Evolutionary conservation across 2,329 filamentous ascomycete genomes (phyloP), one percentile per base, ranked within the genome.

Genomic region (Ceratocystis cacaofunesta): DNA sequence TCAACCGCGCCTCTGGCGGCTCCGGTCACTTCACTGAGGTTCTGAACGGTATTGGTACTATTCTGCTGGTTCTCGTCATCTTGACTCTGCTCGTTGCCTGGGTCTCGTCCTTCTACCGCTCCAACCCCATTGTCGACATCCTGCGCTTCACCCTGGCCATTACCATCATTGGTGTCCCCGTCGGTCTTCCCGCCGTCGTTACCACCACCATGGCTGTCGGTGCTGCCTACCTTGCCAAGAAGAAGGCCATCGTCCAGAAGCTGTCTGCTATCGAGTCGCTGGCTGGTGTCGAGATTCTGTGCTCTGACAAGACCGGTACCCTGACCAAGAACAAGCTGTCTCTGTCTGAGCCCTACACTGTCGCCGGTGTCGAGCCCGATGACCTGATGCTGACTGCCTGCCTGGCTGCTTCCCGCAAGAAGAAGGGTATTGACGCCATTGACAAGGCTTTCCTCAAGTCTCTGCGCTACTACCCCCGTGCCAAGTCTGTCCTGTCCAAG

Each of bases 131-230:
- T 69, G 85, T 92, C 69, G 76, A 77, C 5, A 95, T 95, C 68
- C 85, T 95, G 61, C 82, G 88, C 70, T 94, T 90, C 78, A 94
- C 90, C 65, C 82, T 95, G 57, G 90, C 88, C 70, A 92, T 95
- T 71, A 94, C 89, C 71, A 92, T 95, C 70, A 89, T 95, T 68
- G 90, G 90, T 82, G 90, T 95, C 30, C 90, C 90, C 65, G 90
- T 95, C 77, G 90, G 90, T 86, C 89, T 95, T 70, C 90, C 90
- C 68, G 90, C 89, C 71, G 90, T 95, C 78, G 90, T 95, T 68
- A 95, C 91, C 72, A 95, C 90, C 71, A 95, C 90, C 74, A 94
- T 95, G 90, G 90, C 90, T 74, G 90, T 95, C 75, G 90, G 90
- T 79, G 90, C 90, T 70, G 88, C 90, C 69, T 94, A 94, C 76